Evolutionary conservation across 2,329 filamentous ascomycete species (phyloP), one percentile per base, ranked within the genome.

Genomic region (Apiospora aurea): DNA sequence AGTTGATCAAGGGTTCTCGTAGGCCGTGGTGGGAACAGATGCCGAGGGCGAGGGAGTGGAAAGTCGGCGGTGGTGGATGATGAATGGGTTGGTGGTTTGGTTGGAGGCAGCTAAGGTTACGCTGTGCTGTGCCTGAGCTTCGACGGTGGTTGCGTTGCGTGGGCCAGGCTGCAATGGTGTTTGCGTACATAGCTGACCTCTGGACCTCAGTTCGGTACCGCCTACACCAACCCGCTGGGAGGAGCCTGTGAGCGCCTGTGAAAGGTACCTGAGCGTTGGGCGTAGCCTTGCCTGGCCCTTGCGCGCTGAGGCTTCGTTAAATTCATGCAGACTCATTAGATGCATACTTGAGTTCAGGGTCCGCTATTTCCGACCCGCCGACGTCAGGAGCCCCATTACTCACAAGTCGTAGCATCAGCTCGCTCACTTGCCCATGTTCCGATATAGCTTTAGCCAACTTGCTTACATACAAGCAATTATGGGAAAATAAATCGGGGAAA

Each of bases 101-200:
- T 38, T 38, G 53, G 29, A n/a, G 34, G 34, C 29, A 64, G 57
- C 57, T 24, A 21, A n/a, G 18, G 10, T 10, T 7, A 10, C 7
- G 16, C 44, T n/a, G 46, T 49, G 44, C 21, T 10, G 46, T 49
- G 46, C 46, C 29, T 21, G 4, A 13, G 29, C 29, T 38, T 38
- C 29, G 26, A 6, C 16, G 24, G 53, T 38, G 53, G 53, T 61
- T 61, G 53, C 51, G 51, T 57, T 61, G 53, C 51, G 51, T 57
- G 57, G 57, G 57, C 57, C 57, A 64, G 57, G 57, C 57, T 64
- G 13, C 57, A 21, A 64, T 64, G 57, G 57, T 57, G 51, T 41
- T n/a, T 64, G 57, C 57, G 57, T 64, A 64, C 57, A 34, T 64
- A 64, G 57, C 57, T 64, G 57, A 64, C 57, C n/a, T 53, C 49